These are phyloP conservation scores for Fusarium tricinctum DNA, from an alignment of 2,329 filamentous ascomycete genomes.

Conservation along the genomic window DNA sequence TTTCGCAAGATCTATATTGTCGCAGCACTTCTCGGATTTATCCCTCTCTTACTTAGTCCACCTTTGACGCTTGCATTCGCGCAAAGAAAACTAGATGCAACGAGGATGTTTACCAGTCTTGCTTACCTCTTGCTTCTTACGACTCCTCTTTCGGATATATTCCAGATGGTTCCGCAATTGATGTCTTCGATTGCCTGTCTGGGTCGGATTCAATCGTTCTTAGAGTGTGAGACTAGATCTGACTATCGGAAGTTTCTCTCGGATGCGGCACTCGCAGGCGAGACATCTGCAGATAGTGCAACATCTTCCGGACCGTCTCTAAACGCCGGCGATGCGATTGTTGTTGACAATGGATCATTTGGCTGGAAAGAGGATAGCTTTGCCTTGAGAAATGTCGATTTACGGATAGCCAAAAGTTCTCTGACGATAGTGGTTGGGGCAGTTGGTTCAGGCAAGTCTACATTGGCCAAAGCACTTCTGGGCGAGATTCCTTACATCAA, in stretches of 20 bases:
- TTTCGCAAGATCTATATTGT: constrained; percentile 47
- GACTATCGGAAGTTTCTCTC: constrained; percentile 12
- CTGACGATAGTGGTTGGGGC: constrained; percentile 56
- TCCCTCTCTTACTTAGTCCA: constrained; percentile 55
- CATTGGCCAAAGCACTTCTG: constrained; percentile 55
- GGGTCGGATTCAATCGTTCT: constrained; percentile 8
- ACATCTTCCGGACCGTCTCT: neutral
- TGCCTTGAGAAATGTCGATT: constrained; percentile 37
- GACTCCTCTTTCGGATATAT: constrained; percentile 15
- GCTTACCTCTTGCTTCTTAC: constrained; percentile 14
- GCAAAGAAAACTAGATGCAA: constrained; percentile 42
- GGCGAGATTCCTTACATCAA: constrained; percentile 46
- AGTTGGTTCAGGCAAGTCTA: constrained; percentile 56
- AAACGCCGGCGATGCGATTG: neutral
- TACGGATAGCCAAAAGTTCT: constrained; percentile 21
- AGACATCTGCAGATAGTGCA: neutral
- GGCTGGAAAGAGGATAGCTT: constrained; percentile 45
- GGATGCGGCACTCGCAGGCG: neutral
- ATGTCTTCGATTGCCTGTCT: constrained; percentile 17
- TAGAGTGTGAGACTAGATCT: constrained; percentile 3
- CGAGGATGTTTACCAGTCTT: constrained; percentile 51
- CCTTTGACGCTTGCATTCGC: constrained; percentile 53
- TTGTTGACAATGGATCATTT: constrained; percentile 30
- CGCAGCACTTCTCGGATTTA: constrained; percentile 49
- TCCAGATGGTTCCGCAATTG: constrained; percentile 3